Evolutionary conservation across 1,139 yeast genomes (phyloP).

Genomic region (Zhuliangozyma parablackwelliae): DNA sequence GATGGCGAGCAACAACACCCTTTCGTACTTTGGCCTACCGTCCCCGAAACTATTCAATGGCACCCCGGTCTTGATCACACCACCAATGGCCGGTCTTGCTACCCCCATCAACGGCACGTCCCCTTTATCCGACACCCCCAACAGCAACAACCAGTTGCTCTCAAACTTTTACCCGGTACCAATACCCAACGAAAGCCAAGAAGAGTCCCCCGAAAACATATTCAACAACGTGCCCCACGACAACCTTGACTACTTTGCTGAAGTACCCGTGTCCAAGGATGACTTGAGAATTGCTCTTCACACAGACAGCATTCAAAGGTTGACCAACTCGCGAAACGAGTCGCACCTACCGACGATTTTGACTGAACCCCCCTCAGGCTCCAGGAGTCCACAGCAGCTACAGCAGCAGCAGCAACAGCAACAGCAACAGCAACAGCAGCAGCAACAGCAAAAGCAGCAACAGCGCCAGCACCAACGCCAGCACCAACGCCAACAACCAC

Average conservation of each 20-base stretch:
- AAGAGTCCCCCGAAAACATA: slow-evolving; percentile 10
- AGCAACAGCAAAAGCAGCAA: background rate
- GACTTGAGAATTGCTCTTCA: slow-evolving; percentile 17
- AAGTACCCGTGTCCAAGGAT: slow-evolving; percentile 12
- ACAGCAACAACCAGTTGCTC: slow-evolving; percentile 7
- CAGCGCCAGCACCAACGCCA: background rate
- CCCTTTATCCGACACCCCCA: slow-evolving; percentile 10
- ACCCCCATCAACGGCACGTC: slow-evolving; percentile 5
- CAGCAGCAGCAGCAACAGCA: background rate
- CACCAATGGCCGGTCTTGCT: slow-evolving; percentile 2
- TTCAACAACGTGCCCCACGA: slow-evolving; percentile 7
- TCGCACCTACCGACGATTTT: background rate
- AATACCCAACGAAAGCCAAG: slow-evolving; percentile 9
- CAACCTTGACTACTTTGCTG: slow-evolving; percentile 5
- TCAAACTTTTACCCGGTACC: slow-evolving; percentile 6
- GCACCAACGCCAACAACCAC: background rate
- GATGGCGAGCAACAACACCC: background rate
- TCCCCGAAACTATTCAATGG: slow-evolving; percentile 1
- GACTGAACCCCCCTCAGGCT: background rate
- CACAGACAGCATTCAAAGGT: slow-evolving; percentile 13
- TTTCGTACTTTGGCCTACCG: background rate
- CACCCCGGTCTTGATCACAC: slow-evolving; percentile 1
- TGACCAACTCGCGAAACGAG: slow-evolving; percentile 4
- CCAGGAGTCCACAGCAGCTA: background rate
- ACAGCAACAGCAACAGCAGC: background rate